A percentile compares a stretch with the other conserved stretches of the same genome.
Evolutionary conservation across 352 stramenopile genomes (phyloP).

Genomic region (Phytopythium mirpurense): DNA sequence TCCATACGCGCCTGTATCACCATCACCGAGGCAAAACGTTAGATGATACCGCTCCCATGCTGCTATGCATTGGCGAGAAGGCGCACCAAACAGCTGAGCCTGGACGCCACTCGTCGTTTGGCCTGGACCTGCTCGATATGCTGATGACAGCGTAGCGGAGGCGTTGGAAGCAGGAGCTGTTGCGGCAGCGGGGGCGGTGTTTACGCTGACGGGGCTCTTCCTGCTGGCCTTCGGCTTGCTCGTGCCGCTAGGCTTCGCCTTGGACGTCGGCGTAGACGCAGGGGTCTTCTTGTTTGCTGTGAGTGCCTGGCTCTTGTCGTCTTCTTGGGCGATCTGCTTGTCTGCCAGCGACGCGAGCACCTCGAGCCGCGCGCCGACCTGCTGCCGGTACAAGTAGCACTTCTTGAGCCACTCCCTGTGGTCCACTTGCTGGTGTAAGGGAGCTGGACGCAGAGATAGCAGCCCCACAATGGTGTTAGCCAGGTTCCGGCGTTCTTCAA

Average conservation of each 20-base stretch:
- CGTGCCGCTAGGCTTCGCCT: background rate
- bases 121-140: background rate
- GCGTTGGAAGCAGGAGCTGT: background rate
- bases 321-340: conserved; percentile 69
- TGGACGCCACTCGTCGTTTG: background rate
- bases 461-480: background rate
- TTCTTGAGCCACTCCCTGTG: conserved; percentile 74
- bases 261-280: background rate
- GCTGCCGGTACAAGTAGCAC: conserved; percentile 56
- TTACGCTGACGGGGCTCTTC: background rate
- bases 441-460: conserved; percentile 20
- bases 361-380: conserved; percentile 68
- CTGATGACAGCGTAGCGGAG: background rate
- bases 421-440: conserved; percentile 42
- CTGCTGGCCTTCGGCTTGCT: background rate
- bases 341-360: conserved; percentile 73
- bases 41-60: no score
- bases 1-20: background rate
- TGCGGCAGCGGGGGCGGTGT: background rate
- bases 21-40: no score
- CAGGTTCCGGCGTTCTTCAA: background rate
- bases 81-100: background rate
- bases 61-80: background rate
- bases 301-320: conserved; percentile 18
- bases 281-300: background rate